A percentile compares a stretch with the other conserved stretches of the same genome.
These are phyloP conservation scores for Tilletia horrida DNA, from an alignment of 1,284 basidiomycete genomes.

Conservation along the genomic window DNA sequence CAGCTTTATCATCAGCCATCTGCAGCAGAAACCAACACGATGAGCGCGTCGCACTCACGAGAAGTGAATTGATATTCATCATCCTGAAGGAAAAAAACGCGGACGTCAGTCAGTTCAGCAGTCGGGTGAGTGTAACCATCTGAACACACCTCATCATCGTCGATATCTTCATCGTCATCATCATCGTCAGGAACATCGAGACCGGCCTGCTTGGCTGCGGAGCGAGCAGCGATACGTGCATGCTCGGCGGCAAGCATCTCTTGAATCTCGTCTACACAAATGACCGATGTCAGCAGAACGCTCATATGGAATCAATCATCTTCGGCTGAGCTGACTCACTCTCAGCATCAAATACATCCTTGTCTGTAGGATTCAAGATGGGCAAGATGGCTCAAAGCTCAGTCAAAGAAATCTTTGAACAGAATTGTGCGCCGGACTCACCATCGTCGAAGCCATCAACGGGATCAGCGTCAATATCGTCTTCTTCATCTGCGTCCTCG, in stretches of 20 bases:
- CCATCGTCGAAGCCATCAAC: constrained; percentile 39
- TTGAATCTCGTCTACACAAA: constrained; percentile 41
- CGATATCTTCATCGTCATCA: constrained; percentile 20
- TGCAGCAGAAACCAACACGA: too few species aligned
- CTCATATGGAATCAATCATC: neutral
- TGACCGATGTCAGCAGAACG: neutral
- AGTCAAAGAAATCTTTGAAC: neutral
- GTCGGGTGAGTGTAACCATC: too few species aligned
- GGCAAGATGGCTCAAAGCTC: neutral
- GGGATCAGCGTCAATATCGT: constrained; percentile 36
- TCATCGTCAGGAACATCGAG: constrained; percentile 33
- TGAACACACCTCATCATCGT: constrained; percentile 29
- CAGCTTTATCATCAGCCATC: neutral
- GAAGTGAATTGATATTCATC: constrained; percentile 25
- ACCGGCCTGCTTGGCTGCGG: constrained; percentile 23
- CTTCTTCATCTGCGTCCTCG: constrained; percentile 24
- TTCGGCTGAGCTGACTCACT: constrained; percentile 24
- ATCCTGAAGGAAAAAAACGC: neutral
- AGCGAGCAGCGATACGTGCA: constrained; percentile 31
- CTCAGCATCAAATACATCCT: constrained; percentile 51
- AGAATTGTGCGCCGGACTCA: neutral
- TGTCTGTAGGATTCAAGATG: constrained; percentile 18
- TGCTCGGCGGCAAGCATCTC: constrained; percentile 50
- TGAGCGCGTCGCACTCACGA: constrained; percentile 8
- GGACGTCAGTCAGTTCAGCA: constrained; percentile 24